Percentiles rank a stretch among this genome's conserved stretches.
Evolutionary conservation across 192 early-diverging fungal genomes (phyloP).

Genomic region (Podila minutissima): DNA sequence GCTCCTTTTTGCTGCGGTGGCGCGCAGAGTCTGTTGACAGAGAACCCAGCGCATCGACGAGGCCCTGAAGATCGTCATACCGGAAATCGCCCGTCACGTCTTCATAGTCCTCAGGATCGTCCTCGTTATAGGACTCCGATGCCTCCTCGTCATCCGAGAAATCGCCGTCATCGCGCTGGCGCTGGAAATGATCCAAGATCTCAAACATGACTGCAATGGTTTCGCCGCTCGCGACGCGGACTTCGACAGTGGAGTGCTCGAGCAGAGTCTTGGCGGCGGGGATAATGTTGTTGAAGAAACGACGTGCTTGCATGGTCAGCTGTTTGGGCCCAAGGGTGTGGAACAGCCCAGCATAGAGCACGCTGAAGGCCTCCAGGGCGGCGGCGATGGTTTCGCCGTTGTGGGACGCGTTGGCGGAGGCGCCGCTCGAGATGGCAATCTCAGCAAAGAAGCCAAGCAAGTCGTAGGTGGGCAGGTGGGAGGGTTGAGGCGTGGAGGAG

Average conservation of each 20-base stretch:
- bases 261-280: slow-evolving; percentile 63
- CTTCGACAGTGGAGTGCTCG: slow-evolving; percentile 65
- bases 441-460: slow-evolving; percentile 50
- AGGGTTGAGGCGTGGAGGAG: slow-evolving; percentile 45
- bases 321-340: slow-evolving; percentile 25
- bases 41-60: slow-evolving; percentile 62
- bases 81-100: slow-evolving; percentile 35
- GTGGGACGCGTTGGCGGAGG: slow-evolving; percentile 42
- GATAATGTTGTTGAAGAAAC: slow-evolving; percentile 56
- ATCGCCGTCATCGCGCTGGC: slow-evolving; percentile 25
- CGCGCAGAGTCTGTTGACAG: slow-evolving; percentile 68
- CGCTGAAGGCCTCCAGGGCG: slow-evolving; percentile 46
- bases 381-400: slow-evolving; percentile 32
- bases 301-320: slow-evolving; percentile 40
- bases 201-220: slow-evolving; percentile 80
- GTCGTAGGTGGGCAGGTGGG: slow-evolving; percentile 45
- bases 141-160: slow-evolving; percentile 41
- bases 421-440: slow-evolving; percentile 39
- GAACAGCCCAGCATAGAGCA: slow-evolving; percentile 50
- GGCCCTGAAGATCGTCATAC: slow-evolving; percentile 67
- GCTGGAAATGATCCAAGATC: slow-evolving; percentile 52
- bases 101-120: slow-evolving; percentile 54
- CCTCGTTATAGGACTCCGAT: slow-evolving; percentile 43
- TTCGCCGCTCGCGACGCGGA: slow-evolving; percentile 75
- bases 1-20: slow-evolving; percentile 65